Evolutionary conservation across 1,139 yeast genomes (phyloP).

Genomic region (Suhomyces coccinellae): DNA sequence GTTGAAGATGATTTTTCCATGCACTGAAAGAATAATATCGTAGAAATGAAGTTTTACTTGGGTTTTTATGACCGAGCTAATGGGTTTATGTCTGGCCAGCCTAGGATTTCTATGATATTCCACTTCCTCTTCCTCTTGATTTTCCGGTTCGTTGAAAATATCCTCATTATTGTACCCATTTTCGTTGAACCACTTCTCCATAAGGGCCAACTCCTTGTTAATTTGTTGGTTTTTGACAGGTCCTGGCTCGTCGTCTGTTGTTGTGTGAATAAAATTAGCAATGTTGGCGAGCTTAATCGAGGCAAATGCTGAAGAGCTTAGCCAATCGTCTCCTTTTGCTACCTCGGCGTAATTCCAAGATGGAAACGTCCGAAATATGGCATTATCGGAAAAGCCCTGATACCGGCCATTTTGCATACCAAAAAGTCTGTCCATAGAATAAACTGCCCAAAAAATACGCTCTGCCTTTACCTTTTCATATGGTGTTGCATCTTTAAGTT

Average conservation of each 20-base stretch:
- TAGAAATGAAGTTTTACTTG: conserved; percentile 46
- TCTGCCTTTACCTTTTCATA: conserved; percentile 54
- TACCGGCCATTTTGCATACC: conserved; percentile 58
- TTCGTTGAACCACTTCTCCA: conserved; percentile 37
- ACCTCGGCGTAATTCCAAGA: conserved; percentile 30
- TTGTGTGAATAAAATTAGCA: conserved; percentile 37
- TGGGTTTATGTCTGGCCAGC: conserved; percentile 3
- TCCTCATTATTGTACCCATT: conserved; percentile 39
- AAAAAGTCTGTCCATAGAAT: conserved; percentile 54
- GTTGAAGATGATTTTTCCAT: conserved; percentile 38
- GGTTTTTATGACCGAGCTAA: conserved; percentile 22
- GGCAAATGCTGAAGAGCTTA: conserved; percentile 51
- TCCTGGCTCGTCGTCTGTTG: conserved; percentile 28
- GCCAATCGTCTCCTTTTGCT: conserved; percentile 50
- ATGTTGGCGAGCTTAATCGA: conserved; percentile 45
- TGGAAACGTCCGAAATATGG: conserved; percentile 37
- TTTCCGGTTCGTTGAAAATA: conserved; percentile 18
- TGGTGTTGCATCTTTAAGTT: conserved; percentile 25
- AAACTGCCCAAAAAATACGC: conserved; percentile 60
- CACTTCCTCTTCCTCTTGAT: conserved; percentile 2
- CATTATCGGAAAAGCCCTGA: conserved; percentile 42
- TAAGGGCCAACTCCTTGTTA: conserved; percentile 31
- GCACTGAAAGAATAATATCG: conserved; percentile 39
- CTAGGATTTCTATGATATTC: not conserved
- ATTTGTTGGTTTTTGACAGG: conserved; percentile 35